Percentiles rank a stretch among this genome's conserved stretches.
These are phyloP conservation scores for Babesia bovis DNA, from an alignment of 169 alveolate species.

Conservation along the genomic window DNA sequence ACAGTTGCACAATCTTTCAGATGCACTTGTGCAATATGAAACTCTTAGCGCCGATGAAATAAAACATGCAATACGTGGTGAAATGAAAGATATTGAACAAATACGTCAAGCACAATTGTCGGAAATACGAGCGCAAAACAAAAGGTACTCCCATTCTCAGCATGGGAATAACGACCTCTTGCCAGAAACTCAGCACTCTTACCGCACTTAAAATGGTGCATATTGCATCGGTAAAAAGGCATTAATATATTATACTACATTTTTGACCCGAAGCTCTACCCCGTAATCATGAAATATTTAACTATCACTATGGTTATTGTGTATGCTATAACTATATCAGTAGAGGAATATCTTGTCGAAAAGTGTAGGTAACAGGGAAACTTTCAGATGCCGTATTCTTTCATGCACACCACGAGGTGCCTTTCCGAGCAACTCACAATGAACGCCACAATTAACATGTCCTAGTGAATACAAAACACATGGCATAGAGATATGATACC, in stretches of 20 bases:
- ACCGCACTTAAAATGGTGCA: background rate
- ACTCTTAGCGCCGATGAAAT: conserved; percentile 79
- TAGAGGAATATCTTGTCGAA: no score
- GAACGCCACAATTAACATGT: no score
- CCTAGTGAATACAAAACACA: no score
- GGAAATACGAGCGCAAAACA: conserved; percentile 3
- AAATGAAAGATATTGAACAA: conserved; percentile 61
- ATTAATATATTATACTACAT: background rate
- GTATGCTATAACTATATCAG: no score
- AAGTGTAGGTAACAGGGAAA: no score
- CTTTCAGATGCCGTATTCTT: no score
- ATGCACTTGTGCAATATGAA: conserved; percentile 81
- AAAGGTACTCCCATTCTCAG: conserved; percentile 1
- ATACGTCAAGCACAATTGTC: conserved; percentile 16
- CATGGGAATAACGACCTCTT: conserved; percentile 14
- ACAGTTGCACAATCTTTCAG: conserved; percentile 80
- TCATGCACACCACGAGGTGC: no score
- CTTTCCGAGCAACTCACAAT: no score
- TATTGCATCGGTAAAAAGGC: background rate
- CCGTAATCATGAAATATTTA: no score
- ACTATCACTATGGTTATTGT: no score
- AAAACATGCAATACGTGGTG: conserved; percentile 72
- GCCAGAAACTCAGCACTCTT: conserved; percentile 59
- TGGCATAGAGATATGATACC: no score
- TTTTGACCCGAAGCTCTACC: no score